Evolutionary conservation across 148 eudicot genomes (phyloP), one percentile per base, ranked within the genome.

Genomic region (Vaccinium vitisidaea): DNA sequence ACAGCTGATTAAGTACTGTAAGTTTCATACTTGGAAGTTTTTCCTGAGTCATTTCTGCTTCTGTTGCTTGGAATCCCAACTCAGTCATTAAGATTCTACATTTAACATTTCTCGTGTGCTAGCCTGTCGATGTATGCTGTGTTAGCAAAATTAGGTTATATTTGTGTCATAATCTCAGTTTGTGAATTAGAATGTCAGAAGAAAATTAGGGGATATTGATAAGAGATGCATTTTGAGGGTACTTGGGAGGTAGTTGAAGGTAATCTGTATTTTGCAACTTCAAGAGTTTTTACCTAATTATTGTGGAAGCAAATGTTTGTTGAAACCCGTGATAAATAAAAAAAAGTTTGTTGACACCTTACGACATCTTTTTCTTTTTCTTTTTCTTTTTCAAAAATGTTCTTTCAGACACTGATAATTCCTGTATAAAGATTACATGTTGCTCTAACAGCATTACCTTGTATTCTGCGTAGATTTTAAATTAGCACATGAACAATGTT

Each of bases 1-100:
- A 90, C 93, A 95, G 90, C 96, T 94, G 83, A 97, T 97, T 70
- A 97, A 97, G 89, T 89, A 88, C 84, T 78, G 99, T 97, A 91
- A 94, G 99, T 90, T 80, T 30, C 49, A 13, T 77, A 54, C 59
- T 21, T 27, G 12, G 5, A 54, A 8, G 8, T 13, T 25, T 8
- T 63, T 48, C 11, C 7, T 13, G 18, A 36, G 54, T 81, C n/a
- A 1, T 80, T 48, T 74, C 32, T 27, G 39, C 11, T 63, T 53
- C 16, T 27, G 50, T 65, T 77, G 58, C 83, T 77, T 70, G 74
- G 54, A 61, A 43, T 15, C 23, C 18, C 75, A 30, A 30, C 14
- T 32, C 2, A 32, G 52, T 53, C 10, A 4, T 53, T 69, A 16
- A 25, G 16, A 52, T 82, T 14, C 30, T 49, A 23, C 36, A 48